Base-by-base conservation (phyloP, 805 yeast genomes). In the Wickerhamomyces hampshirensis region DNA sequence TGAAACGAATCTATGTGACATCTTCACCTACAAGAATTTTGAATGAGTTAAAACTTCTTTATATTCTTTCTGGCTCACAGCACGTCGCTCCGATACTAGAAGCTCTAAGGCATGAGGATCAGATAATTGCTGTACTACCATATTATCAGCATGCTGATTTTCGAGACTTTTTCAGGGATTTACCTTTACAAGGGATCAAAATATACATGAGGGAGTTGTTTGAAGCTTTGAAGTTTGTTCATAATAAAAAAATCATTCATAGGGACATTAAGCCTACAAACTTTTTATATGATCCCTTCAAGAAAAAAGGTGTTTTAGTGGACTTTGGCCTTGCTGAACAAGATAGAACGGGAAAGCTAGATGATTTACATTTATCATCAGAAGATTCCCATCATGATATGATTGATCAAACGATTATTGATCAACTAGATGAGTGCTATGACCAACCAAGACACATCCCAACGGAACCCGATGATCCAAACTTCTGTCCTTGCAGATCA, bases 1-100 rank as follows among this genome's bases (percentile, higher is more conserved):
- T 93, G 47, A 93, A 93, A 57, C 77, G 93, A 52, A 87, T 93
- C 31, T 89, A 91, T 58, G 98, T 89, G 15, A 93, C 98, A 0
- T 85, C 96, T 1, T 87, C 97, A 6, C 97, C 98, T 0, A 80
- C 77, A 44, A 73, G 99, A 59, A 91, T 93, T 30, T 78, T 75
- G 49, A 89, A 89, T 57, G 99, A 93, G 59, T 71, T 93, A 44
- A 81, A 81, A 45, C 63, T 93, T 31, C 68, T 93, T 23, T 82
- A 83, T 54, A 72, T 71, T 43, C 59, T 86, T 34, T 69, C 80
- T 6, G 85, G 85, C 0, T 77, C 81, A 43, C 67, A 74, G 1
- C 76, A 80, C 44, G 87, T 93, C 21, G 95, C 96, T 1, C 96
- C 97, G 1, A 63, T 93, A 35, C 71, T 91, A 30, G 96, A 94